Base-by-base conservation (phyloP, 129 eudicot genomes). In the Tanacetum coccineum region DNA sequence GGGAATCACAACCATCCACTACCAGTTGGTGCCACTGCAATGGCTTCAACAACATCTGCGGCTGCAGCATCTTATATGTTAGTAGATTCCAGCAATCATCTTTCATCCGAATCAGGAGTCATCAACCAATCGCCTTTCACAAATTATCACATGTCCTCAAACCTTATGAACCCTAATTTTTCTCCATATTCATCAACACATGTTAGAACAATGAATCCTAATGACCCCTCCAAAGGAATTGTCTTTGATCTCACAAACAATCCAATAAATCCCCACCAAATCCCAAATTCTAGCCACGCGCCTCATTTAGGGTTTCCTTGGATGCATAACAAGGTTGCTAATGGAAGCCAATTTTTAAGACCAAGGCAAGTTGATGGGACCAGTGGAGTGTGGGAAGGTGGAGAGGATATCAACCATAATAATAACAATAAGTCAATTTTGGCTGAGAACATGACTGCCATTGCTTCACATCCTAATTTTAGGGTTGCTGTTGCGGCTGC, bases 401-500 rank as follows among this genome's bases (percentile, higher is more conserved):
- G 64, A 36, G 73, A 14, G 4, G 68, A 70, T 36, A 66, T 55
- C 53, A 45, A 75, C 47, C 45, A 36, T 17, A 42, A 18, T 3
- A 71, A 55, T 14, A 28, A 82, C 21, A 61, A 28, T 28, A 69
- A 75, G 68, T 64, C 72, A 64, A 62, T 68, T 68, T 36, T 89
- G 68, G 82, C 82, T 54, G 96, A 89, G 28, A 86, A 90, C 56
- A 77, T 84, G 84, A 90, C 85, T 75, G 91, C 88, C 32, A 82
- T 90, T 64, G 85, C 97, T 70, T 80, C 86, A 30, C 95, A 90
- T 78, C 97, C 97, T 60, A 86, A 86, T 70, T 86, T 90, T 80
- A 83, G 90, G 86, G 97, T 90, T 68, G 96, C 96, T 14, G 96
- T 89, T 17, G 96, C 96, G 39, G 96, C 96, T 1, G 96, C 96